These are phyloP conservation scores for Casaregolazyma lundiana DNA, from an alignment of 1,139 yeast genomes.

Conservation along the genomic window DNA sequence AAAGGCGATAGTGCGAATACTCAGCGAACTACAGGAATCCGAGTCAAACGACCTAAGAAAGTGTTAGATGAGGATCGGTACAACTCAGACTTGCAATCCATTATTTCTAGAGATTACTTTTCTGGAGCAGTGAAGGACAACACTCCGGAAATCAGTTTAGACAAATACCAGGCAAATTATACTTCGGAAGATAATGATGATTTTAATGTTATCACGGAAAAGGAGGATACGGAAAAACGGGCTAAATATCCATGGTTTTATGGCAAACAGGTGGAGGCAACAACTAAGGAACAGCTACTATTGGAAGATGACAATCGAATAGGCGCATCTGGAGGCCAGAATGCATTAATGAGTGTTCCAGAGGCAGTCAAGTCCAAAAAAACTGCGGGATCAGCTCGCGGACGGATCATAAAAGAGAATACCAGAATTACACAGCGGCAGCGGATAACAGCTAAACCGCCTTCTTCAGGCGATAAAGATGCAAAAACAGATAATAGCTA, in stretches of 20 bases:
- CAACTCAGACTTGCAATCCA: conserved; percentile 22
- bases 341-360: not conserved
- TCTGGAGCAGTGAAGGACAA: conserved; percentile 21
- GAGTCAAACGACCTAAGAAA: conserved; percentile 14
- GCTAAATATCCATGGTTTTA: conserved; percentile 27
- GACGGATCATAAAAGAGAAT: not conserved
- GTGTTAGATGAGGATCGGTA: conserved; percentile 32
- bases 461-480: not conserved
- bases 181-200: conserved; percentile 36
- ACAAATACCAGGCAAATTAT: conserved; percentile 28
- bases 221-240: conserved; percentile 20
- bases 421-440: not conserved
- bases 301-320: conserved; percentile 8
- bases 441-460: not conserved
- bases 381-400: not conserved
- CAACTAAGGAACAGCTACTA: conserved; percentile 15
- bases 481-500: not conserved
- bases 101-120: conserved; percentile 32
- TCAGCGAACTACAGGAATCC: not conserved
- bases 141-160: conserved; percentile 14
- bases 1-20: not conserved
- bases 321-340: not conserved
- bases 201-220: conserved; percentile 26
- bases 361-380: not conserved
- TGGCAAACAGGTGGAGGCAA: conserved; percentile 19